A percentile compares a stretch with the other conserved stretches of the same genome.
These are phyloP conservation scores for Coemansia sp. DNA, from an alignment of 192 early-diverging fungal genomes.

Conservation along the genomic window DNA sequence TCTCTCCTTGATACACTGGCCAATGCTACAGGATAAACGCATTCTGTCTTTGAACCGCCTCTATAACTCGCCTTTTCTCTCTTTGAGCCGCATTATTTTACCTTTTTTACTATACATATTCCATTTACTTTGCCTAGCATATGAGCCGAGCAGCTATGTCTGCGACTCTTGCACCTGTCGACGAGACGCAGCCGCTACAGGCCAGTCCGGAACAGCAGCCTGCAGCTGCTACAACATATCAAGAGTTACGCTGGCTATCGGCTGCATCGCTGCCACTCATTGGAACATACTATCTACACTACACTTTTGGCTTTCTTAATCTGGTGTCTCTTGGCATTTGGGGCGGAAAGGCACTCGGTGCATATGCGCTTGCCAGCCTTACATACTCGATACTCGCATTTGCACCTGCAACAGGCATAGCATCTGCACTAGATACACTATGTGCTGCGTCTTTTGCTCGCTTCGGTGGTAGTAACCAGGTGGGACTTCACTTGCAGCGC, in stretches of 20 bases:
- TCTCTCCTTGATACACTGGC: no score
- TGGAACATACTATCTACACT: constrained; percentile 64
- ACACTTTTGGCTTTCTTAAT: constrained; percentile 60
- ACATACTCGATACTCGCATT: constrained; percentile 68
- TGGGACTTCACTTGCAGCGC: constrained; percentile 74
- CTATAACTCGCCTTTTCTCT: no score
- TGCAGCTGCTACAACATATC: neutral
- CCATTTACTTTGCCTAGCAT: no score
- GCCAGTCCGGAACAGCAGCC: neutral
- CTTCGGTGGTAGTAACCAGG: constrained; percentile 53
- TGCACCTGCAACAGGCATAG: constrained; percentile 66
- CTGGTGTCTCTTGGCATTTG: constrained; percentile 63
- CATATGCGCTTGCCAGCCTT: constrained; percentile 66
- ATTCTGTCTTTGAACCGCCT: no score
- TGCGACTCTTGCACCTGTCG: no score
- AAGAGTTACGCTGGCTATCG: constrained; percentile 28
- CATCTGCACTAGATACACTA: constrained; percentile 73
- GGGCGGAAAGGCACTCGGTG: constrained; percentile 59
- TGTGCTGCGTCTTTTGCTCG: constrained; percentile 68
- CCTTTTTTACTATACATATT: no score
- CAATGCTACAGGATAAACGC: no score
- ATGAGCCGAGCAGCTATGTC: no score
- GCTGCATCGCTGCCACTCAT: constrained; percentile 51
- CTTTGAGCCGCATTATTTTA: no score
- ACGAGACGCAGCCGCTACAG: constrained; percentile 21